phyloP scores from a whole-genome alignment of 169 alveolate genomes.

The Plasmodium vivax region DNA sequence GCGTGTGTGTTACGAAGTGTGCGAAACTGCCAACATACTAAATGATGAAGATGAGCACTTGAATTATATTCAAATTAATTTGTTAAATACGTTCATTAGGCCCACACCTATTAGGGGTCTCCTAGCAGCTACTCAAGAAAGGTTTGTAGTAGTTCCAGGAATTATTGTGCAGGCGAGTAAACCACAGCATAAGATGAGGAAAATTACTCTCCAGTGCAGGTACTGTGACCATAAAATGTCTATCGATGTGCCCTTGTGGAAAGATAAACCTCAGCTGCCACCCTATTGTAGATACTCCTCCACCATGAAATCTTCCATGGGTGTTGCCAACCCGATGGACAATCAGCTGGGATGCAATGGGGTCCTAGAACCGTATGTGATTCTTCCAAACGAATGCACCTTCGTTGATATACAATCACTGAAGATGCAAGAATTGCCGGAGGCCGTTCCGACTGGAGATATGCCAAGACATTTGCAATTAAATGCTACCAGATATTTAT shows the following conservation, averaged over 20 bases:
- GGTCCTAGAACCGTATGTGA: slow-evolving; percentile 90
- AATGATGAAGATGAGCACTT: slow-evolving; percentile 80
- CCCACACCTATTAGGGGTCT: slow-evolving; percentile 84
- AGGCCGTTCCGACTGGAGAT: slow-evolving; percentile 94
- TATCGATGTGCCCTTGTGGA: slow-evolving; percentile 91
- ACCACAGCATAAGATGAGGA: slow-evolving; percentile 90
- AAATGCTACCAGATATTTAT: slow-evolving; percentile 92
- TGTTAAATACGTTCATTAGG: slow-evolving; percentile 81
- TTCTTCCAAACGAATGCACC: slow-evolving; percentile 95
- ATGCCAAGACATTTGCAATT: slow-evolving; percentile 92
- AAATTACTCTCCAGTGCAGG: slow-evolving; percentile 89
- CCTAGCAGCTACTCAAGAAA: slow-evolving; percentile 87
- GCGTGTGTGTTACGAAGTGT: slow-evolving; percentile 83
- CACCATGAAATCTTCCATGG: slow-evolving; percentile 80
- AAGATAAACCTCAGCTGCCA: slow-evolving; percentile 86
- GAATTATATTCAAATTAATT: slow-evolving; percentile 82
- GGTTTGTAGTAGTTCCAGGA: slow-evolving; percentile 95
- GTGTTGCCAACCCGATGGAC: slow-evolving; percentile 76
- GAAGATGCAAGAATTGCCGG: slow-evolving; percentile 99
- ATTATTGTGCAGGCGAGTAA: slow-evolving; percentile 94
- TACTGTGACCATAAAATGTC: slow-evolving; percentile 92
- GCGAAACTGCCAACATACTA: slow-evolving; percentile 81
- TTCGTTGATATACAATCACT: slow-evolving; percentile 96
- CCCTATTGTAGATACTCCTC: slow-evolving; percentile 84
- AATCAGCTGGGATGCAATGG: slow-evolving; percentile 83